Evolutionary conservation across 768 basidiomycete genomes (phyloP).

Genomic region (Dioszegia crocea): DNA sequence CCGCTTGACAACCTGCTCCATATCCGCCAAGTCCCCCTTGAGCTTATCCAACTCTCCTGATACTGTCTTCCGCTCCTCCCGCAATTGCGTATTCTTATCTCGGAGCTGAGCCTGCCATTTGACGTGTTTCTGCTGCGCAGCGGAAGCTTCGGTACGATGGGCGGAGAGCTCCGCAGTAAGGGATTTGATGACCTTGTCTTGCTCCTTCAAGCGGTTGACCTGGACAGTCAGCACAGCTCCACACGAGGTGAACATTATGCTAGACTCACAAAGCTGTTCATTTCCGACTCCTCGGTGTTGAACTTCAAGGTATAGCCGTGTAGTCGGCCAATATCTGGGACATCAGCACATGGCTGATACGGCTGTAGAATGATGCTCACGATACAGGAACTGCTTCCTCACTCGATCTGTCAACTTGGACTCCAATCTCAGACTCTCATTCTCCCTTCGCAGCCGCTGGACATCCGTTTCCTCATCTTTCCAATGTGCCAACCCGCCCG

Average conservation of each 20-base stretch:
- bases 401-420: constrained; percentile 27
- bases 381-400: constrained; percentile 36
- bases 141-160: constrained; percentile 67
- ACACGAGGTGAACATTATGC: not conserved
- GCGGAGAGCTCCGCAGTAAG: constrained; percentile 59
- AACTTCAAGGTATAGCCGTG: constrained; percentile 35
- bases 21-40: constrained; percentile 63
- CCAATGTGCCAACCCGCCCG: not conserved
- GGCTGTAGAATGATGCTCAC: constrained; percentile 18
- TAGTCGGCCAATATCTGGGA: constrained; percentile 36
- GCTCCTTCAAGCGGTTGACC: constrained; percentile 44
- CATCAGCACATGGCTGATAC: not conserved
- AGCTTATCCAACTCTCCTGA: constrained; percentile 64
- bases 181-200: constrained; percentile 28
- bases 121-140: constrained; percentile 70
- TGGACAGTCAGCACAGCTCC: constrained; percentile 19
- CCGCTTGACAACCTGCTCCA: constrained; percentile 26
- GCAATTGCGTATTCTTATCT: constrained; percentile 66
- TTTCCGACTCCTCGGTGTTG: constrained; percentile 42
- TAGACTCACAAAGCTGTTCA: constrained; percentile 39
- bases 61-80: constrained; percentile 78
- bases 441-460: constrained; percentile 22
- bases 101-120: constrained; percentile 82
- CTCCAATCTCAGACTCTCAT: constrained; percentile 31
- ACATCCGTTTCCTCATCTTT: not conserved